These are phyloP conservation scores for Cryptococcus sp. DNA, from an alignment of 1,284 basidiomycete genomes.

Conservation along the genomic window DNA sequence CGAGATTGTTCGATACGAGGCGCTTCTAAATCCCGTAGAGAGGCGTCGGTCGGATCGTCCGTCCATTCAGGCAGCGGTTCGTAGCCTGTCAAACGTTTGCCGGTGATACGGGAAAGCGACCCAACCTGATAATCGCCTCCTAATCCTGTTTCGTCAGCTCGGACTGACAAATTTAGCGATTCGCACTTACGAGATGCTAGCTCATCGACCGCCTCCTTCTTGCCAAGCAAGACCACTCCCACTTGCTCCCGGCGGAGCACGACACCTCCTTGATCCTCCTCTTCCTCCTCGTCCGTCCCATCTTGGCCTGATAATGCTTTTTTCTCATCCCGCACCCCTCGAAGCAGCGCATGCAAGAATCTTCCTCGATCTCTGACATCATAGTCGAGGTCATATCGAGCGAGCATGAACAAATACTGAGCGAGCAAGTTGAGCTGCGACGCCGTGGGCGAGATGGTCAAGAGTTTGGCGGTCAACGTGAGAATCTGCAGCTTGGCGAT, in stretches of 20 bases:
- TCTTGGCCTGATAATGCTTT: conserved; percentile 30
- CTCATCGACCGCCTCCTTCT: conserved; percentile 49
- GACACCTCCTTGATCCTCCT: conserved; percentile 60
- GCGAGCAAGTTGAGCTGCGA: conserved; percentile 51
- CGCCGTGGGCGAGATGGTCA: conserved; percentile 61
- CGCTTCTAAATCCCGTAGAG: conserved; percentile 44
- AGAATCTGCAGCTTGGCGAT: conserved; percentile 73
- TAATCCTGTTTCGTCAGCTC: background rate
- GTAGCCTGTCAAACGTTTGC: conserved; percentile 35
- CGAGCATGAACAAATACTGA: conserved; percentile 72
- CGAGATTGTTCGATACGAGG: conserved; percentile 3
- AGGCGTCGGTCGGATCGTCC: conserved; percentile 48
- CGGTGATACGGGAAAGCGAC: conserved; percentile 35
- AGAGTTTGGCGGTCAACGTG: conserved; percentile 74
- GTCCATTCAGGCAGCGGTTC: conserved; percentile 45
- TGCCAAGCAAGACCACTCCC: conserved; percentile 67
- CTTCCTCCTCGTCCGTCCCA: conserved; percentile 17
- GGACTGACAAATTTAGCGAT: conserved; percentile 17
- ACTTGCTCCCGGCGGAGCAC: conserved; percentile 75
- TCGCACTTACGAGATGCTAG: conserved; percentile 48
- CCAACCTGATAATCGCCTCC: conserved; percentile 30
- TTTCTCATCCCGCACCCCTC: conserved; percentile 47
- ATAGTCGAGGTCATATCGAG: conserved; percentile 77
- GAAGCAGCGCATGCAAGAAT: conserved; percentile 66
- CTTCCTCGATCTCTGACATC: conserved; percentile 83